Percentiles rank a stretch among this genome's conserved stretches.
Evolutionary conservation across 768 basidiomycete species (phyloP).

Genomic region (Lactifluus rugatus): DNA sequence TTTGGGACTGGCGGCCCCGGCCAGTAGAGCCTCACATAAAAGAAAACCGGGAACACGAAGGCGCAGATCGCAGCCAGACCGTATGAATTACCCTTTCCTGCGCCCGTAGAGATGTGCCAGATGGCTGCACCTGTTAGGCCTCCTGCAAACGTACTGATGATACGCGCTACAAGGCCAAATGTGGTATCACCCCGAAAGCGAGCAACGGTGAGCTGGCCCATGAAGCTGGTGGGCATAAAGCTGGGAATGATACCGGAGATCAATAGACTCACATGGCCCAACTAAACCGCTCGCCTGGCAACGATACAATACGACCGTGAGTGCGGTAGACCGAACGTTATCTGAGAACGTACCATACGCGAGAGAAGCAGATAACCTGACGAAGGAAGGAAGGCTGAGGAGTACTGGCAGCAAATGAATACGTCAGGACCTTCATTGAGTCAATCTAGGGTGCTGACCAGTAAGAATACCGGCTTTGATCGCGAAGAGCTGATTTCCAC

Average conservation of each 20-base stretch:
- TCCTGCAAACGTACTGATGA: conserved; percentile 57
- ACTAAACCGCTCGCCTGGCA: conserved; percentile 48
- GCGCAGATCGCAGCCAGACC: conserved; percentile 60
- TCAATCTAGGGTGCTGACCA: conserved; percentile 25
- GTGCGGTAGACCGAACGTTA: neutral
- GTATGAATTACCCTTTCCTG: conserved; percentile 49
- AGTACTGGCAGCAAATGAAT: conserved; percentile 31
- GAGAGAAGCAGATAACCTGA: conserved; percentile 43
- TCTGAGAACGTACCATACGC: conserved; percentile 41
- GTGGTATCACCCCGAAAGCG: conserved; percentile 71
- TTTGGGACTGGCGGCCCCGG: conserved; percentile 66
- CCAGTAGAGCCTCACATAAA: conserved; percentile 63
- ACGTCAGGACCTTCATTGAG: neutral
- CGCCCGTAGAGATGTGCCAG: conserved; percentile 69
- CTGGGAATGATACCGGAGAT: neutral
- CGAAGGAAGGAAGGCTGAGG: conserved; percentile 49
- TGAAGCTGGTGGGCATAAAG: conserved; percentile 36
- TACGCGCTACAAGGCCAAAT: conserved; percentile 51
- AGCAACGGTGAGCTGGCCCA: conserved; percentile 63
- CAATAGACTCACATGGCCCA: conserved; percentile 57
- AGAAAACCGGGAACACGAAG: conserved; percentile 64
- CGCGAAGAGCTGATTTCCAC: conserved; percentile 59
- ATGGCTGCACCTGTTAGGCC: conserved; percentile 51
- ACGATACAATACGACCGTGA: conserved; percentile 3
- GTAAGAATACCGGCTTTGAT: conserved; percentile 63